A percentile compares a stretch with the other conserved stretches of the same genome.
These are phyloP conservation scores for Fusarium acutatum DNA, from an alignment of 2,329 filamentous ascomycete genomes.

Conservation along the genomic window DNA sequence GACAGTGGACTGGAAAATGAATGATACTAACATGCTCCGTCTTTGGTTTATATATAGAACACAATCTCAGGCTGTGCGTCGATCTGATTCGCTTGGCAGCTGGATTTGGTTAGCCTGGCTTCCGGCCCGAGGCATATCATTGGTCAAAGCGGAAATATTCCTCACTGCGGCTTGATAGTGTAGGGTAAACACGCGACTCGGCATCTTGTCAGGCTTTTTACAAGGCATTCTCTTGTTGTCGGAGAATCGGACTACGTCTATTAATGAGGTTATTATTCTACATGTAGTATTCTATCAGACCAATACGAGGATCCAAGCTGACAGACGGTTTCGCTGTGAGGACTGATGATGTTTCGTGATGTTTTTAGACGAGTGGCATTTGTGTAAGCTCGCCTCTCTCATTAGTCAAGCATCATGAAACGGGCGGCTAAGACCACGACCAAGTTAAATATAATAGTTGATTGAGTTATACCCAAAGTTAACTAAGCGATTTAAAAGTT, in stretches of 20 bases:
- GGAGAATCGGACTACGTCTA: not conserved
- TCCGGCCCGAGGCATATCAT: rapidly evolving
- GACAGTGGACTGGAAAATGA: too few species aligned
- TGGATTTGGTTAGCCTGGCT: not conserved
- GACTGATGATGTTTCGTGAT: rapidly evolving
- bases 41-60: not conserved
- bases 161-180: not conserved
- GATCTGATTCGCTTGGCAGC: not conserved
- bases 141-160: not conserved
- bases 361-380: rapidly evolving
- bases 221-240: not conserved
- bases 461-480: rapidly evolving
- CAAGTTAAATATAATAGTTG: rapidly evolving
- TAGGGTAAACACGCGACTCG: not conserved
- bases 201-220: not conserved
- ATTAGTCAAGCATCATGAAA: rapidly evolving
- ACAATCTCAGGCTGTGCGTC: not conserved
- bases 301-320: rapidly evolving
- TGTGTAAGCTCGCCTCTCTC: too few species aligned
- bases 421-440: too few species aligned
- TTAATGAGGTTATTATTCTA: too few species aligned
- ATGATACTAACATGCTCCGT: rapidly evolving
- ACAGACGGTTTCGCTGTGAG: rapidly evolving
- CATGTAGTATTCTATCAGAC: rapidly evolving
- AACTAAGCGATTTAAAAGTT: rapidly evolving